A percentile compares a stretch with the other conserved stretches of the same genome.
Conservation (phyloP, 768 basidiomycete genomes). For the Boletus sp. region DNA sequence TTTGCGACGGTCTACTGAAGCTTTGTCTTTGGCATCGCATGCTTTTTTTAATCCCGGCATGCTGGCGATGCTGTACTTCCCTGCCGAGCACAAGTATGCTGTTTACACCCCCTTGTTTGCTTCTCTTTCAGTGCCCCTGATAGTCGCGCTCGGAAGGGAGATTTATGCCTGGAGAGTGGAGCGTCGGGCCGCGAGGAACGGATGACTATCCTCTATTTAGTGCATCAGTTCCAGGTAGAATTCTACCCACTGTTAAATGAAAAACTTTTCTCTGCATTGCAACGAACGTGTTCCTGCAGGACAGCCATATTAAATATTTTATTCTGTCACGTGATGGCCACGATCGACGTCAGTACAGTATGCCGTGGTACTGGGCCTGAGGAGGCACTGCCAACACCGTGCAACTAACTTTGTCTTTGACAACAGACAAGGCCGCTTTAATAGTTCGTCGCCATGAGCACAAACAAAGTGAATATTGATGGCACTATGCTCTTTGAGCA, state of each 20-base stretch:
- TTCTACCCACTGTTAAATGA: slow-evolving; percentile 1
- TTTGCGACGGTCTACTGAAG: slow-evolving; percentile 58
- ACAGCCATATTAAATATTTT: no score
- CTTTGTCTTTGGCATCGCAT: slow-evolving; percentile 64
- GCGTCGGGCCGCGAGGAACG: slow-evolving; percentile 8
- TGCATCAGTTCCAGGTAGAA: slow-evolving; percentile 8
- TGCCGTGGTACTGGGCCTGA: background rate
- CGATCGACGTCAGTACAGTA: slow-evolving; percentile 16
- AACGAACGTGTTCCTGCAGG: slow-evolving; percentile 14
- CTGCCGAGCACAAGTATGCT: slow-evolving; percentile 95
- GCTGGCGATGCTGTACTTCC: slow-evolving; percentile 95
- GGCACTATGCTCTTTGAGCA: slow-evolving; percentile 81
- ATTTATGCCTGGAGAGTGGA: slow-evolving; percentile 54
- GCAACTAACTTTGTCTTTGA: slow-evolving; percentile 1
- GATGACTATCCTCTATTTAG: slow-evolving; percentile 8
- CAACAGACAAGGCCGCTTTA: slow-evolving; percentile 7
- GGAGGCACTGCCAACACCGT: background rate
- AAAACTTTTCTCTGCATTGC: slow-evolving; percentile 11
- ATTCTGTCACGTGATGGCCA: slow-evolving; percentile 24
- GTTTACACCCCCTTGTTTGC: slow-evolving; percentile 96
- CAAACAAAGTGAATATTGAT: slow-evolving; percentile 60
- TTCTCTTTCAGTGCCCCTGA: slow-evolving; percentile 77
- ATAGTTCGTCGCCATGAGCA: slow-evolving; percentile 27
- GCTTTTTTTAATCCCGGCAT: slow-evolving; percentile 98
- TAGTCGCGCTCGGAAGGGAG: slow-evolving; percentile 74